Percentiles rank a stretch among this genome's conserved stretches.
These are phyloP conservation scores for Cytospora schulzeri DNA, from an alignment of 2,329 filamentous ascomycete species.

Conservation along the genomic window DNA sequence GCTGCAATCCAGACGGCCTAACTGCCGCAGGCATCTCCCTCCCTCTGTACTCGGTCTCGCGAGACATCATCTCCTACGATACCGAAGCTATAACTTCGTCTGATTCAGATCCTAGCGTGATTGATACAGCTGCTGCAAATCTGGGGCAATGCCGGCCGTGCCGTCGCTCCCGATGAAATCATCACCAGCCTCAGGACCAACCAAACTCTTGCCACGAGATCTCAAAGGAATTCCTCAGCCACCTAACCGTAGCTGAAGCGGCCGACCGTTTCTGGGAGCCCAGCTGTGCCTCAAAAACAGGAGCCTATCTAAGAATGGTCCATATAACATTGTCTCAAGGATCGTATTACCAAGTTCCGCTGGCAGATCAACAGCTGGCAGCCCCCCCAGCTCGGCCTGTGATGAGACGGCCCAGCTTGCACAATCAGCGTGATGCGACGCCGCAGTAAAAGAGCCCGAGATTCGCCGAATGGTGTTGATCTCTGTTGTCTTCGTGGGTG, in stretches of 20 bases:
- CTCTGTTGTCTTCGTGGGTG: not conserved
- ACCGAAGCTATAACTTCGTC: not conserved
- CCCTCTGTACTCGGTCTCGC: not conserved
- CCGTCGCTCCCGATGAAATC: not conserved
- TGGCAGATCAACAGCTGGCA: not conserved
- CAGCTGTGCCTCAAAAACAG: not conserved
- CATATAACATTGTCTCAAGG: not conserved
- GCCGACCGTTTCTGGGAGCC: not conserved
- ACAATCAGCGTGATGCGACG: not conserved
- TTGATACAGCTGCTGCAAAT: not conserved
- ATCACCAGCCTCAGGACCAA: not conserved
- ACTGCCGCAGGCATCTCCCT: not conserved
- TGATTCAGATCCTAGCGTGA: not conserved
- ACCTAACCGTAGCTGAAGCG: not conserved
- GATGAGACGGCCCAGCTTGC: not conserved
- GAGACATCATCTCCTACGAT: not conserved
- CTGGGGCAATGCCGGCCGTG: not conserved
- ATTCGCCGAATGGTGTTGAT: constrained; percentile 5
- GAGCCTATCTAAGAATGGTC: not conserved
- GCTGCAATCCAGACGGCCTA: not conserved
- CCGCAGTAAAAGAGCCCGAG: not conserved
- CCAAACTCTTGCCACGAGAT: not conserved
- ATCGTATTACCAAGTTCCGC: not conserved
- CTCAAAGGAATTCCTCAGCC: not conserved
- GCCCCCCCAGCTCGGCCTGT: not conserved